These are phyloP conservation scores for Halophytophthora polymorphica DNA, from an alignment of 352 stramenopile species.

Conservation along the genomic window DNA sequence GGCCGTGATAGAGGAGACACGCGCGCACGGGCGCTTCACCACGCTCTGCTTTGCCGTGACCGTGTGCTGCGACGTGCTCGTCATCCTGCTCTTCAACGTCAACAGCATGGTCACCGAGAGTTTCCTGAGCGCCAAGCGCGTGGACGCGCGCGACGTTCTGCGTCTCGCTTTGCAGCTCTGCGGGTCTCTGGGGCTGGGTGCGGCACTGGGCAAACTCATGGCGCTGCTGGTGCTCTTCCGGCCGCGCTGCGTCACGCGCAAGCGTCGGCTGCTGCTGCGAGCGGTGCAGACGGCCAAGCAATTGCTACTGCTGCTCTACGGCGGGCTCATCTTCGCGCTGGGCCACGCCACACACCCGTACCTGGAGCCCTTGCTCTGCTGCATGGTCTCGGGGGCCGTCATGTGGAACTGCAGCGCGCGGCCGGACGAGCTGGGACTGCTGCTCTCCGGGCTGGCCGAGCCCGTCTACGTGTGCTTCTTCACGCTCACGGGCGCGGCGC, in stretches of 20 bases:
- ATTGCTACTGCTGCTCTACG: slow-evolving; percentile 54
- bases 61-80: slow-evolving; percentile 66
- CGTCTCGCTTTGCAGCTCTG: slow-evolving; percentile 40
- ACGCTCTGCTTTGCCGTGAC: slow-evolving; percentile 67
- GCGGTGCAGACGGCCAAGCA: slow-evolving; percentile 48
- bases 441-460: slow-evolving; percentile 52
- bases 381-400: slow-evolving; percentile 60
- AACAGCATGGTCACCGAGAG: slow-evolving; percentile 70
- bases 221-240: slow-evolving; percentile 53
- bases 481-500: slow-evolving; percentile 60
- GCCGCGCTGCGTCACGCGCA: slow-evolving; percentile 46
- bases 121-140: slow-evolving; percentile 47
- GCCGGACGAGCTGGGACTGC: slow-evolving; percentile 47
- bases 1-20: slow-evolving; percentile 66
- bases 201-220: slow-evolving; percentile 53
- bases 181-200: slow-evolving; percentile 44
- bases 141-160: slow-evolving; percentile 31
- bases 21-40: slow-evolving; percentile 63
- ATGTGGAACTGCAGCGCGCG: slow-evolving; percentile 65
- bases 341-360: slow-evolving; percentile 63
- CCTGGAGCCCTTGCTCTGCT: slow-evolving; percentile 59
- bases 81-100: slow-evolving; percentile 74
- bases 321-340: slow-evolving; percentile 57
- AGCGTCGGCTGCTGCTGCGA: slow-evolving; percentile 33
- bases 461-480: slow-evolving; percentile 78